Percentiles rank a stretch among this genome's conserved stretches.
Conservation (phyloP, 31 red algal genomes). For the Odonthalia washingtoniensis region DNA sequence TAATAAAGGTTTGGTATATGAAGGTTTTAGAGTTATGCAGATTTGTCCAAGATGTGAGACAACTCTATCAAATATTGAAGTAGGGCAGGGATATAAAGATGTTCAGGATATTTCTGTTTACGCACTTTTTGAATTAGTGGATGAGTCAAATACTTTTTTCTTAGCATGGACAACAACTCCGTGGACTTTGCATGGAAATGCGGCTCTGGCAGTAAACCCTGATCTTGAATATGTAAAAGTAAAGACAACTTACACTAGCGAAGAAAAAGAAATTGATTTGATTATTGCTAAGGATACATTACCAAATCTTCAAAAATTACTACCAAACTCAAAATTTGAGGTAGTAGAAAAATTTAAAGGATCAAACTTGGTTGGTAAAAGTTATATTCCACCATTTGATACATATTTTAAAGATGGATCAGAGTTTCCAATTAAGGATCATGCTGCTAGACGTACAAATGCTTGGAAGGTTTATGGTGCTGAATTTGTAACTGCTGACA, state of each 20-base stretch:
- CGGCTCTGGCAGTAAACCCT: conserved; percentile 6
- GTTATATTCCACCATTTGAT: conserved; percentile 18
- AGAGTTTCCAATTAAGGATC: not conserved
- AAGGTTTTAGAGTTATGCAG: conserved; percentile 22
- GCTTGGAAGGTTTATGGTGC: conserved; percentile 7
- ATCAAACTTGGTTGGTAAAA: not conserved
- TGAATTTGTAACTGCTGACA: conserved; percentile 33
- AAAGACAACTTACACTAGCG: not conserved
- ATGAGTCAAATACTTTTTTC: not conserved
- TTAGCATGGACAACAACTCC: conserved; percentile 45
- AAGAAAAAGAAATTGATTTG: not conserved
- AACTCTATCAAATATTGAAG: conserved; percentile 6
- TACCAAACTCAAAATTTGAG: not conserved
- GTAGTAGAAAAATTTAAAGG: not conserved
- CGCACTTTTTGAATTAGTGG: conserved; percentile 13
- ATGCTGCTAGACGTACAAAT: conserved; percentile 3
- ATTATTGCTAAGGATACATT: conserved; percentile 17
- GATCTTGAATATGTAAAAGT: conserved; percentile 19
- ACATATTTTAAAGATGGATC: conserved; percentile 8
- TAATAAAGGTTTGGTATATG: conserved; percentile 21
- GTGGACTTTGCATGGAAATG: conserved; percentile 28
- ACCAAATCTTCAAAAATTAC: not conserved
- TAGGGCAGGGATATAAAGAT: conserved; percentile 23
- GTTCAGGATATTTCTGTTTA: conserved; percentile 15
- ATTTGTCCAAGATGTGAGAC: conserved; percentile 18